Base-by-base conservation (phyloP, 768 basidiomycete species). In the Boletus tomentosulus region DNA sequence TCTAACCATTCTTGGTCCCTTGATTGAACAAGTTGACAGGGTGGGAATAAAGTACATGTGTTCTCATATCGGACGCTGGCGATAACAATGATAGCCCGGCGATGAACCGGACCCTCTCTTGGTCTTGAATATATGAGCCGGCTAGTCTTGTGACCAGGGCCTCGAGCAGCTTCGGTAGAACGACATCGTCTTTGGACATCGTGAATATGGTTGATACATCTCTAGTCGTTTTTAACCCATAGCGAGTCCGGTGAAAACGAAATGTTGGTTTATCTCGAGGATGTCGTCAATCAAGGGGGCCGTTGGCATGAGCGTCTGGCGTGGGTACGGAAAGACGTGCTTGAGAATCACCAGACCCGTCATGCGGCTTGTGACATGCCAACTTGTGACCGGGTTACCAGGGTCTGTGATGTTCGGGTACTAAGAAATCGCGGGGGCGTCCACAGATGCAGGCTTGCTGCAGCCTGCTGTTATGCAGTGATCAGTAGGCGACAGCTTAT, bases 61-160 rank as follows among this genome's bases (percentile, higher is more conserved):
- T 31, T 33, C 11, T 34, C 28, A 44, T 33, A 34, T 34, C 53
- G 46, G 53, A 35, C 51, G 62, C 59, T 45, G 49, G 46, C 53
- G 63, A 64, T 64, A 60, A 45, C 56, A 39, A 49, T 42, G 48
- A 48, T 56, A 38, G 41, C 39, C 37, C 3, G n/a, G 19, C 24
- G 44, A 24, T 19, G 50, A 35, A 6, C 10, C 11, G n/a, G 8
- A 27, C 27, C 27, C 7, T 30, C 6, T 8, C 28, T 30, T 12
- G 39, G 22, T 6, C 22, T 39, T 19, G n/a, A 19, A 39, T 10
- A 22, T 24, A 9, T 8, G 28, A 46, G 38, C n/a, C 12, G 11
- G 3, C 31, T 15, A 43, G 44, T 34, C 55, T 38, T 50, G 27
- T 46, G 59, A 41, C 47, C 19, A 19, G 19, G 19, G 19, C 19